phyloP scores from a whole-genome alignment of 495 filamentous ascomycete genomes.

The Thozetella sp. region DNA sequence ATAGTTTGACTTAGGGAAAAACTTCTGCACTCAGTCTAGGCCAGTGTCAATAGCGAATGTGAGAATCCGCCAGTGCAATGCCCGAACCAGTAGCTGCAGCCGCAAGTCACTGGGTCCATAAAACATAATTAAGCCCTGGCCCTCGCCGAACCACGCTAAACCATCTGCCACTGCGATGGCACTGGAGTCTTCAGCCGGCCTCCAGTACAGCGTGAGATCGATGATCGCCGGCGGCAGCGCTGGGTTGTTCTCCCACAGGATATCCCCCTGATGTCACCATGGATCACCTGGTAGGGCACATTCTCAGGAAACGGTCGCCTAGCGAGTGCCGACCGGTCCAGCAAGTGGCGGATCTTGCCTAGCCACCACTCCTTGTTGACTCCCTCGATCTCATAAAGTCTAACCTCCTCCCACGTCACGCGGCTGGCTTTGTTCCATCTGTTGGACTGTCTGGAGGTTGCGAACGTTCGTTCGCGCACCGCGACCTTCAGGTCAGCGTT shows the following conservation, averaged over 20 bases:
- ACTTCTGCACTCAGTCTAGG: neutral
- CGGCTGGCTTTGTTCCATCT: too few species aligned
- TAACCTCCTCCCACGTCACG: too few species aligned
- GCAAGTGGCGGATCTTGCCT: too few species aligned
- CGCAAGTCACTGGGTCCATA: neutral
- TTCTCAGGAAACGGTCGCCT: neutral
- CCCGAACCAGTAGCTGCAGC: constrained; percentile 3
- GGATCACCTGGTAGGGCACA: neutral
- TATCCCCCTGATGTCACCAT: constrained; percentile 5
- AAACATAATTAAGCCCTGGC: neutral
- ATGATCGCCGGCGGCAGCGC: constrained; percentile 1
- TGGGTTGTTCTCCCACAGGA: neutral
- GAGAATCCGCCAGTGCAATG: constrained; percentile 5
- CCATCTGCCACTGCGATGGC: constrained; percentile 4
- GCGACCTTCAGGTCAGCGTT: too few species aligned
- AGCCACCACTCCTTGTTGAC: too few species aligned
- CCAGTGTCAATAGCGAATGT: constrained; percentile 4
- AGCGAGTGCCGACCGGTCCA: too few species aligned
- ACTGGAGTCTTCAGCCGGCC: neutral
- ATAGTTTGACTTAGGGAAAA: constrained; percentile 3
- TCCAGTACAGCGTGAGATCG: constrained; percentile 4
- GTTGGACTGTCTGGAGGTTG: too few species aligned
- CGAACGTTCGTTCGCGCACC: too few species aligned
- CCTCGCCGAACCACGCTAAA: neutral
- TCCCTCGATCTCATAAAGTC: too few species aligned